A percentile compares a stretch with the other conserved stretches of the same genome.
Evolutionary conservation across 129 eudicot species (phyloP).

Genomic region (Pittosporum tobira): DNA sequence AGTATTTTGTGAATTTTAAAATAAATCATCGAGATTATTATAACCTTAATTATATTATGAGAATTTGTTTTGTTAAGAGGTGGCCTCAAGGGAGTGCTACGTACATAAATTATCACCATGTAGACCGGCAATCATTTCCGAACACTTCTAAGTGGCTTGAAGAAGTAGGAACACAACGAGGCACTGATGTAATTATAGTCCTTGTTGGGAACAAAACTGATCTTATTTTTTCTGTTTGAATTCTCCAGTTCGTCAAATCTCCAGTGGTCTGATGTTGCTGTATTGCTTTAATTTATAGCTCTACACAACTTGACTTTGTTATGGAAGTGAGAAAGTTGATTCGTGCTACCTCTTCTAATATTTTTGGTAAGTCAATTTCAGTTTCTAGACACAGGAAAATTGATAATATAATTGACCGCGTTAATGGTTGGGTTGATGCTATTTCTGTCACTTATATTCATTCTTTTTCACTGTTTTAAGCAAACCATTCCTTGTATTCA

Average conservation of each 20-base stretch:
- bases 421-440: too few relatives aligned
- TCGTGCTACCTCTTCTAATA: neutral
- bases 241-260: too few relatives aligned
- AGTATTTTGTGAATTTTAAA: too few relatives aligned
- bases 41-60: too few relatives aligned
- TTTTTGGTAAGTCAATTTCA: neutral
- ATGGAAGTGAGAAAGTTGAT: neutral
- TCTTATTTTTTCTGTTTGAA: constrained; percentile 25
- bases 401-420: too few relatives aligned
- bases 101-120: neutral
- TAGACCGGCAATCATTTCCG: constrained; percentile 78
- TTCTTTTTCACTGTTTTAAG: neutral
- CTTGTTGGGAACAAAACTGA: constrained; percentile 95
- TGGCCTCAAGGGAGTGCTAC: too few relatives aligned
- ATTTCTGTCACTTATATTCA: neutral
- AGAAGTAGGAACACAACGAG: constrained; percentile 81
- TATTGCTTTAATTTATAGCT: too few relatives aligned
- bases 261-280: too few relatives aligned
- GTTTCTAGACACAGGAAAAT: neutral
- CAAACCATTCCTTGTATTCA: neutral
- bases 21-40: too few relatives aligned
- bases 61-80: too few relatives aligned
- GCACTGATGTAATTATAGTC: constrained; percentile 75
- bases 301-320: too few relatives aligned
- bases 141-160: constrained; percentile 84